Conservation (phyloP, 2,329 filamentous ascomycete genomes). For the Epichloe gansuensis region DNA sequence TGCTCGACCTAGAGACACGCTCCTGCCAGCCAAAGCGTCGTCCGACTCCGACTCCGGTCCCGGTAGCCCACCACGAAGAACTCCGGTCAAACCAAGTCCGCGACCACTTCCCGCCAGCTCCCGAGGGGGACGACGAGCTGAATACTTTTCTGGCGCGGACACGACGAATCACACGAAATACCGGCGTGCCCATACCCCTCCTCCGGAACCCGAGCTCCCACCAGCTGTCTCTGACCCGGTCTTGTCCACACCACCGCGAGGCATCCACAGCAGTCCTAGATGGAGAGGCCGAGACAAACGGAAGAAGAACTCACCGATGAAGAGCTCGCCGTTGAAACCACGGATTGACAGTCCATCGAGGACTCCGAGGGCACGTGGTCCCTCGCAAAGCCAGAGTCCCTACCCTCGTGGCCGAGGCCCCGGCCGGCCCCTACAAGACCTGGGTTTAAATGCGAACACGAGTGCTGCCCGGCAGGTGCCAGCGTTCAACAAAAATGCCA, state of each 20-base stretch:
- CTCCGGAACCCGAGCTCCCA: slow-evolving; percentile 52
- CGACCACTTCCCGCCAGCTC: slow-evolving; percentile 31
- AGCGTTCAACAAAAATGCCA: slow-evolving; percentile 28
- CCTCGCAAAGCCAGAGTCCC: slow-evolving; percentile 3
- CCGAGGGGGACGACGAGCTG: slow-evolving; percentile 17
- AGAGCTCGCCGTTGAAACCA: slow-evolving; percentile 39
- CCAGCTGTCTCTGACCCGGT: slow-evolving; percentile 42
- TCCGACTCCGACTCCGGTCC: slow-evolving; percentile 18
- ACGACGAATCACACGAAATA: slow-evolving; percentile 17
- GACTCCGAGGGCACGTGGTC: slow-evolving; percentile 2
- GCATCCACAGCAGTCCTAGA: slow-evolving; percentile 48
- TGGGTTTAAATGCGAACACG: slow-evolving; percentile 8
- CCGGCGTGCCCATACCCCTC: slow-evolving; percentile 17
- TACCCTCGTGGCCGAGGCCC: neutral
- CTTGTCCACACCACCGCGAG: slow-evolving; percentile 41
- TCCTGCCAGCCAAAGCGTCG: slow-evolving; percentile 4
- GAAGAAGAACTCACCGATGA: slow-evolving; percentile 26
- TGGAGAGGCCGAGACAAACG: slow-evolving; percentile 23
- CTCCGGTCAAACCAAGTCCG: slow-evolving; percentile 30
- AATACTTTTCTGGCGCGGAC: slow-evolving; percentile 20
- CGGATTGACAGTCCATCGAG: slow-evolving; percentile 20
- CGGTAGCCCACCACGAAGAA: slow-evolving; percentile 25
- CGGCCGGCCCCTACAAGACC: slow-evolving; percentile 3
- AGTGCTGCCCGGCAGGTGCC: slow-evolving; percentile 30
- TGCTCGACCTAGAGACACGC: slow-evolving; percentile 10